Percentiles rank a stretch among this genome's conserved stretches.
phyloP scores from a whole-genome alignment of 768 basidiomycete genomes.

The Leccinum uliginosum region DNA sequence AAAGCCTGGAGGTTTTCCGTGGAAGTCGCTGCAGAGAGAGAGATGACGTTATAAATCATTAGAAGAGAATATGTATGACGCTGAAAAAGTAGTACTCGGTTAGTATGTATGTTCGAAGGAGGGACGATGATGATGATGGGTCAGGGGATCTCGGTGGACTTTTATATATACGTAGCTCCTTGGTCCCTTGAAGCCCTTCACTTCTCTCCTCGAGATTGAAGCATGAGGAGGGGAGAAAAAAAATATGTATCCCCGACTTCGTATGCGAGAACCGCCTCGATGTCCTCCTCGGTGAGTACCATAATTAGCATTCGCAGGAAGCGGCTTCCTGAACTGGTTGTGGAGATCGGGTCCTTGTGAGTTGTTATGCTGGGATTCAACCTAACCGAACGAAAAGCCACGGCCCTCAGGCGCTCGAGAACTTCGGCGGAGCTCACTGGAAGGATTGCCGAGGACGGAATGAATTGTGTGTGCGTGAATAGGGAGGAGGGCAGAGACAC shows the following conservation, averaged over 20 bases:
- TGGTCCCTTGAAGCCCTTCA: background rate
- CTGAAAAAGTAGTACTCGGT: background rate
- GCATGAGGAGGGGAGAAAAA: constrained; percentile 17
- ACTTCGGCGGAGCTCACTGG: constrained; percentile 3
- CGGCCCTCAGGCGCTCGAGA: constrained; percentile 20
- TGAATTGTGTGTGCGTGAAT: constrained; percentile 9
- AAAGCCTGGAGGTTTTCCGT: constrained; percentile 47
- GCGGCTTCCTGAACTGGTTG: constrained; percentile 15
- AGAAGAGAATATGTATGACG: constrained; percentile 9
- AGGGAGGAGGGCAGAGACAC: constrained; percentile 6
- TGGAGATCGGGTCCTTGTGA: constrained; percentile 16
- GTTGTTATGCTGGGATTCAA: constrained; percentile 15
- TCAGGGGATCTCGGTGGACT: background rate
- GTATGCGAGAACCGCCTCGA: constrained; percentile 15
- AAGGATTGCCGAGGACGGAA: constrained; percentile 8
- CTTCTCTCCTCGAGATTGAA: constrained; percentile 12
- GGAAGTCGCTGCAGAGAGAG: constrained; percentile 42
- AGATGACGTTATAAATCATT: constrained; percentile 35
- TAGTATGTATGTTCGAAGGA: background rate
- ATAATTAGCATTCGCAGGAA: constrained; percentile 20
- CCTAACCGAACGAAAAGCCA: constrained; percentile 20
- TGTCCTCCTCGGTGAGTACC: constrained; percentile 19
- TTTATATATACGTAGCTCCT: constrained; percentile 27
- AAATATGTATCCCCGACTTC: constrained; percentile 2
- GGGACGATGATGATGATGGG: constrained; percentile 10